Base-by-base conservation (phyloP, 1,139 yeast genomes). In the Suhomyces wounanorum region DNA sequence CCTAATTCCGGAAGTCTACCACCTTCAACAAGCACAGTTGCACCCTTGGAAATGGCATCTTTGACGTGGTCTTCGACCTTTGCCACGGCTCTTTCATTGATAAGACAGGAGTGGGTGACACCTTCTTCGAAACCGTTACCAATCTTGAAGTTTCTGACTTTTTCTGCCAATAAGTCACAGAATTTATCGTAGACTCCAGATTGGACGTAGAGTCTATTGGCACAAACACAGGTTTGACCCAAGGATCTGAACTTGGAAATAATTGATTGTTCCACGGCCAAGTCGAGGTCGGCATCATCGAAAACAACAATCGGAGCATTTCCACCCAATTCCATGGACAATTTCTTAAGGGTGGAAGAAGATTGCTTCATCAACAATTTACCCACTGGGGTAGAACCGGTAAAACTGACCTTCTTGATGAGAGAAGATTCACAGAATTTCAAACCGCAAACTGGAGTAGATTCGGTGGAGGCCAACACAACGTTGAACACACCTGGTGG, bases 241-340 rank as follows among this genome's bases (percentile, higher is more conserved):
- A 85, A 75, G 41, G 87, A 86, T 69, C 89, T 79, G 73, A 85
- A 87, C 66, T 84, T 88, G 57, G 85, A 81, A 33, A 82, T 84
- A 54, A 83, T 66, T 50, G 52, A 64, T 58, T 46, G 94, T 35
- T 76, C 81, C 14, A 89, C 91, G 1, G 97, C 96, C 47, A 75
- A 73, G 53, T 87, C 92, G 33, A 91, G 58, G 60, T 89, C 86
- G 8, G 90, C 94, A 65, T 90, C 97, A 26, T 84, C 87, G 69
- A 90, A 90, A 10, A 90, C 91, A 55, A 91, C 85, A 58, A 90
- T 84, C 16, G 97, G 97, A 3, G 97, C 96, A 66, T 91, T 92
- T 40, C 97, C 98, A 43, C 98, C 98, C 48, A 91, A 76, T 70
- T 92, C 97, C 65, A 92, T 80, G 0, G 96, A 87, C 40, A 89